Percentiles rank a stretch among this genome's conserved stretches.
Conservation (phyloP, 73 alveolate genomes). For the Paraurostyla sp. region DNA sequence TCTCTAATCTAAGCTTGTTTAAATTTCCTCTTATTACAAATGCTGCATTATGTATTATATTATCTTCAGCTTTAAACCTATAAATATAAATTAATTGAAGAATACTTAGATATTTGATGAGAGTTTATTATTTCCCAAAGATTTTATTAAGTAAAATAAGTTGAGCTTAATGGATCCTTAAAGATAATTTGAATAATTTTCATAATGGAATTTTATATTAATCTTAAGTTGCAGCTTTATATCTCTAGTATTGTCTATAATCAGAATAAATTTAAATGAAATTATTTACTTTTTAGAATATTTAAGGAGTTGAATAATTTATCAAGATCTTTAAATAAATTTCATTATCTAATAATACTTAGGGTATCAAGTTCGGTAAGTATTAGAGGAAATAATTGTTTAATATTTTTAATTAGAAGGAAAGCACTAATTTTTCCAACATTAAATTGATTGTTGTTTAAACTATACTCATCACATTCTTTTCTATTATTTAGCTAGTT, state of each 20-base stretch:
- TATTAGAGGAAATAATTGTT: neutral
- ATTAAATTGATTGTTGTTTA: neutral
- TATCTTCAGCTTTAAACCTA: constrained; percentile 19
- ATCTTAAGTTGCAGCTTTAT: neutral
- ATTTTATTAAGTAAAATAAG: neutral
- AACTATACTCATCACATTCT: neutral
- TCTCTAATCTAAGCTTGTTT: constrained; percentile 29
- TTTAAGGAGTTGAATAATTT: neutral
- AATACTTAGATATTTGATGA: constrained; percentile 16
- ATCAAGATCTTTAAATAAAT: neutral
- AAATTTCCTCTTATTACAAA: constrained; percentile 5
- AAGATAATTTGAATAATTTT: neutral
- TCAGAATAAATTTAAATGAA: neutral
- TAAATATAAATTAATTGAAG: neutral
- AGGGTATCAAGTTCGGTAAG: neutral
- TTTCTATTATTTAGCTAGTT: neutral
- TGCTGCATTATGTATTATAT: neutral
- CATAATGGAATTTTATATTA: neutral
- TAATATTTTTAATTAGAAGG: constrained; percentile 2
- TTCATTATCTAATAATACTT: neutral
- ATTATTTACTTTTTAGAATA: neutral
- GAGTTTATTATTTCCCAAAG: constrained; percentile 32
- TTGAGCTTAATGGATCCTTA: neutral
- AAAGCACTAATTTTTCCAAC: neutral
- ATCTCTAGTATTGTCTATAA: neutral